Evolutionary conservation across 495 filamentous ascomycete species (phyloP).

Genomic region (Xylaria bambusicola): DNA sequence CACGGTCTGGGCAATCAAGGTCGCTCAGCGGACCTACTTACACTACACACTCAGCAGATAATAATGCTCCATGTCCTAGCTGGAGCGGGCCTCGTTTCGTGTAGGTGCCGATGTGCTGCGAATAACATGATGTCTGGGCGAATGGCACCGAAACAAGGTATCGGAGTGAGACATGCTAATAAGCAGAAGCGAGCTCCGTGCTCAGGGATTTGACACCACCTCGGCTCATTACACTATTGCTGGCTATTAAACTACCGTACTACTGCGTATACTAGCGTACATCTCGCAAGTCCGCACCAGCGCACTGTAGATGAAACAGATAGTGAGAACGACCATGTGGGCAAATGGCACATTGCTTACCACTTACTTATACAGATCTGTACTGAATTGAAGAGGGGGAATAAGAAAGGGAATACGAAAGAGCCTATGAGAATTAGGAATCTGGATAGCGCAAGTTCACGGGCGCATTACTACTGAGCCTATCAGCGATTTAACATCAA

Average conservation of each 20-base stretch:
- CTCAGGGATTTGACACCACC: not conserved
- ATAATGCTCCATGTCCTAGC: not conserved
- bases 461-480: not conserved
- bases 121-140: slow-evolving; percentile 9
- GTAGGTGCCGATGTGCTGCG: slow-evolving; percentile 12
- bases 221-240: not conserved
- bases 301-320: not conserved
- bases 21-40: too few species aligned
- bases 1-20: too few species aligned
- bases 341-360: not conserved
- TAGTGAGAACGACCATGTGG: not conserved
- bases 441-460: not conserved
- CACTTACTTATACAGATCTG: not conserved
- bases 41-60: not conserved
- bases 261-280: too few species aligned
- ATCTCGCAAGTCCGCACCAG: not conserved
- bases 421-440: not conserved
- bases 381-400: not conserved
- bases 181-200: not conserved
- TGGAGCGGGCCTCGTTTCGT: slow-evolving; percentile 8
- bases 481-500: not conserved
- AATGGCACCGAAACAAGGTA: slow-evolving; percentile 20
- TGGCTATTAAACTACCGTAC: too few species aligned
- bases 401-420: not conserved
- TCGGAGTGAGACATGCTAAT: slow-evolving; percentile 13